Evolutionary conservation across 1,284 basidiomycete genomes (phyloP), one percentile per base, ranked within the genome.

Genomic region (Trichosporon sp.): DNA sequence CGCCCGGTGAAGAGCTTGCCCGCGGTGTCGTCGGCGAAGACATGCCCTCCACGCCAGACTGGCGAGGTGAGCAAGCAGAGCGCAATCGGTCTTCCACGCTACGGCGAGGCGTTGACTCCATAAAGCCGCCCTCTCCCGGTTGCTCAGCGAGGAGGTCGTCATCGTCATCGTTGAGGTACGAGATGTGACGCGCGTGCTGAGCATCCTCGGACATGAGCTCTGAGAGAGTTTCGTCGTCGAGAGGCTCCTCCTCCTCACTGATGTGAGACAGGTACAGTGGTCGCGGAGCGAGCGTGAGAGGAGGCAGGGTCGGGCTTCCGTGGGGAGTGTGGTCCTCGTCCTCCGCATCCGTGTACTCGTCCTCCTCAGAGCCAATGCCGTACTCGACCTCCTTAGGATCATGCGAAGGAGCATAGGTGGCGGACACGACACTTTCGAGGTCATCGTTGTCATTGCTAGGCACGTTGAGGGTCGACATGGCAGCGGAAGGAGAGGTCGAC

Each of bases 201-300:
- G 40, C 62, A 25, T 60, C 40, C n/a, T 58, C 52, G 6, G 56
- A 56, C 37, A 69, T 64, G 57, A 69, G 62, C 46, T 69, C 67
- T n/a, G 62, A 60, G 13, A 69, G 57, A 56, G 61, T 63, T 57
- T 66, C 65, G 52, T 69, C 67, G 23, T 61, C 62, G 5, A 67
- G 33, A 16, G 65, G 64, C 56, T 66, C 67, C 65, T 69, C 67
- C 40, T 64, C 70, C 49, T 69, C 67, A 23, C 61, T 62, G 40
- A 69, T 66, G 59, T 69, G 65, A 6, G 61, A 56, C 9, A 65
- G 61, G 65, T 58, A 65, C 40, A 44, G 49, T 23, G 60, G 46
- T 11, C 63, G 63, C 6, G 61, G 46, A 10, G 57, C 64, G 13
- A 49, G 29, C 19, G n/a, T 49, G 3, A 58, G 49, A 0, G 59